Evolutionary conservation across 2,329 filamentous ascomycete genomes (phyloP), one percentile per base, ranked within the genome.

Genomic region (Epichloe brachyelytri): DNA sequence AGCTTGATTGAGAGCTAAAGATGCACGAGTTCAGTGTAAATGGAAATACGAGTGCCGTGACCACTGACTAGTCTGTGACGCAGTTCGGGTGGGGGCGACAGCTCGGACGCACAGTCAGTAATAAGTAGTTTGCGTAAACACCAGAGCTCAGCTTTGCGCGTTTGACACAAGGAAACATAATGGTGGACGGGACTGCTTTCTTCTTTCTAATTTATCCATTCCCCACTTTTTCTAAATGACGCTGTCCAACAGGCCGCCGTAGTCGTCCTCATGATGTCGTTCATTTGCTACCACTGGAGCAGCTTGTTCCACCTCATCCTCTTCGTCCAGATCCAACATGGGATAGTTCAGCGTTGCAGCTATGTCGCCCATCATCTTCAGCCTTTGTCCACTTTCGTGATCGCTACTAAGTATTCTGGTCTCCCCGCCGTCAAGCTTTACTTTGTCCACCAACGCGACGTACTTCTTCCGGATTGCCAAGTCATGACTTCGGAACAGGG

Each of bases 311-410:
- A 72, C 71, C 7, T 71, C 71, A 3, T 72, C 81, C 2, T 85
- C 82, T 36, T 90, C 83, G 55, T 95, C 87, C 43, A 94, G 72
- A 57, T 94, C 89, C 17, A 79, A 71, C 38, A 97, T 76, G 0
- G 93, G 90, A 64, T 90, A 98, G 12, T 91, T 96, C 56, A 96
- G 71, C 30, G 96, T 85, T 1, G 89, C 89, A 15, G 91, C 93
- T 55, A 98, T 85, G 17, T 89, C 86, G 1, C 93, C 90, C 54
- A 97, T 66, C 12, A 83, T 85, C 57, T 90, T 87, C 14, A 98
- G 69, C 53, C 89, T 75, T 70, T 85, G 85, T 1, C 93, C 93
- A 65, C 90, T 96, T 71, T 96, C 91, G 66, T 97, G 91, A 62
- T 94, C 85, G 60, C 86, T 90, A 66, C 91, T 97, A 30, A 97